Conservation (phyloP, 1,284 basidiomycete genomes). For the Boletellus sp. region DNA sequence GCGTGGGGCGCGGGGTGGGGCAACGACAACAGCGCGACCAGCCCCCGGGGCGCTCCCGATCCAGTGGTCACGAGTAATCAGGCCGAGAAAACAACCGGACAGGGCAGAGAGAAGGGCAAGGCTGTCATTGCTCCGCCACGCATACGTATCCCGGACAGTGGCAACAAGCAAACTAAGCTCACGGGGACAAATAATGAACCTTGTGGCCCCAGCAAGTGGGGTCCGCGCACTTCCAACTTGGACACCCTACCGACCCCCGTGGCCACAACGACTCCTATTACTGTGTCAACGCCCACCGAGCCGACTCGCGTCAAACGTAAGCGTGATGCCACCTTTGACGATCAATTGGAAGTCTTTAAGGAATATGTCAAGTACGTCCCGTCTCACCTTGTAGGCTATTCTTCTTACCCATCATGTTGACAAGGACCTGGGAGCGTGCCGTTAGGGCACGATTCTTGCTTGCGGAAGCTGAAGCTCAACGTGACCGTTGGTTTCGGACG, state of each 20-base stretch:
- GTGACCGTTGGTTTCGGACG: conserved; percentile 27
- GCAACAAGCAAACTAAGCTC: conserved; percentile 15
- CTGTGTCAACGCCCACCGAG: conserved; percentile 19
- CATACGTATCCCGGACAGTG: conserved; percentile 26
- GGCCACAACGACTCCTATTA: conserved; percentile 12
- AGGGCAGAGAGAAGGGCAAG: conserved; percentile 15
- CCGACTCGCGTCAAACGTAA: conserved; percentile 25
- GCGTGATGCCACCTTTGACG: conserved; percentile 17
- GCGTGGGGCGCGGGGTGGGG: conserved; percentile 9
- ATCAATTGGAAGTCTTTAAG: conserved; percentile 25
- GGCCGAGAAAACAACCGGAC: conserved; percentile 2
- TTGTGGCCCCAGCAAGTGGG: conserved; percentile 19
- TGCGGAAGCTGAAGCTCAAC: conserved; percentile 28
- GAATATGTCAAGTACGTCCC: conserved; percentile 30
- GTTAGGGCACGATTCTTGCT: conserved; percentile 26
- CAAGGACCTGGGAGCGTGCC: conserved; percentile 30
- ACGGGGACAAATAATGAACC: conserved; percentile 27
- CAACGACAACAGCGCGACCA: conserved; percentile 1
- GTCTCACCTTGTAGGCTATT: neutral
- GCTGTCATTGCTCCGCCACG: conserved; percentile 22
- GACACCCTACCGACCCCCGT: conserved; percentile 6
- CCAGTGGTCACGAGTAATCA: conserved; percentile 9
- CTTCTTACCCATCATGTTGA: conserved; percentile 1
- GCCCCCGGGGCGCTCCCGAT: conserved; percentile 2
- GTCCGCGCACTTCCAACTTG: conserved; percentile 5